Evolutionary conservation across 495 filamentous ascomycete genomes (phyloP).

Genomic region (Pseudomonodictys pantanalensis): DNA sequence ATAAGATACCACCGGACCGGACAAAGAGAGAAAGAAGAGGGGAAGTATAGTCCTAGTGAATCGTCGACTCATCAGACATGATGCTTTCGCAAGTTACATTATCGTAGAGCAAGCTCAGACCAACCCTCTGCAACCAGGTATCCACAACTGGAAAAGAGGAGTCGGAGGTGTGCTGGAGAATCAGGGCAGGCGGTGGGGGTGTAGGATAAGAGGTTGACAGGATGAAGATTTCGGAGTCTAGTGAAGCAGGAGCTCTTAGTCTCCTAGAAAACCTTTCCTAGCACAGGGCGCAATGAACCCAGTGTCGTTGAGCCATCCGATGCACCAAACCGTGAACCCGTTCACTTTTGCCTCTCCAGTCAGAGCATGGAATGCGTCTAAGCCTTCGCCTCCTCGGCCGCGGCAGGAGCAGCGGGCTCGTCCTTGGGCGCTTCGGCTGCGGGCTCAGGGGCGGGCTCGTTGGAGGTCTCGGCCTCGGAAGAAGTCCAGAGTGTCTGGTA

Average conservation of each 20-base stretch:
- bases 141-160: too few relatives aligned
- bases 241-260: slow-evolving; percentile 21
- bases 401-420: slow-evolving; percentile 30
- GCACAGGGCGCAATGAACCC: slow-evolving; percentile 19
- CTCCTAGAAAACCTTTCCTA: slow-evolving; percentile 24
- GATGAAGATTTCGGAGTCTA: slow-evolving; percentile 32
- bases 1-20: neutral
- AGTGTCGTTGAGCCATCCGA: slow-evolving; percentile 28
- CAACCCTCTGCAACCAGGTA: neutral
- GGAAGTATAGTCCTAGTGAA: neutral
- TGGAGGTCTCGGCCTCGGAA: slow-evolving; percentile 77
- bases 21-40: neutral
- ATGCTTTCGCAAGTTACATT: neutral
- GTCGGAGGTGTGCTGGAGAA: neutral
- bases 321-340: slow-evolving; percentile 34
- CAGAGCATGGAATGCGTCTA: slow-evolving; percentile 14
- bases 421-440: slow-evolving; percentile 15
- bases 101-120: neutral
- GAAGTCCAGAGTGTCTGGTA: slow-evolving; percentile 97
- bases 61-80: slow-evolving; percentile 12
- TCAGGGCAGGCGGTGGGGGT: neutral
- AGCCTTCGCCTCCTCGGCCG: slow-evolving; percentile 36
- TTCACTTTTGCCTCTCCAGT: slow-evolving; percentile 26
- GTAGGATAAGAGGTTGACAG: slow-evolving; percentile 15
- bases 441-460: slow-evolving; percentile 26